These are phyloP conservation scores for Ogataea pignaliae DNA, from an alignment of 805 yeast species.

Conservation along the genomic window DNA sequence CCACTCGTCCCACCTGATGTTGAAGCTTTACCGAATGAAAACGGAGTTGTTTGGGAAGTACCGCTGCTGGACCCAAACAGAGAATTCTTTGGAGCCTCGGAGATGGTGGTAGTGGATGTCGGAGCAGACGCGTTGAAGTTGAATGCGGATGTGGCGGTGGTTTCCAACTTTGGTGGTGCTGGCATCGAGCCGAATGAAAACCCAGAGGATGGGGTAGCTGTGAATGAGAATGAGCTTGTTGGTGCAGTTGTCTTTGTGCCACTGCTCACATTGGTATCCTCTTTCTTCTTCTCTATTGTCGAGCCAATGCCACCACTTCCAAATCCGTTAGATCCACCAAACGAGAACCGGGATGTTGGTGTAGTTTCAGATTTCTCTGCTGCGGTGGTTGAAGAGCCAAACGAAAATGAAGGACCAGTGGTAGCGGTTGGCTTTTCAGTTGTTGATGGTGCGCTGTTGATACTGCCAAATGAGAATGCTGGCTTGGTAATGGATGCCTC, in stretches of 20 bases:
- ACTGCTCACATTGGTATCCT: no score
- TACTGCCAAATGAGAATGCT: slow-evolving; percentile 20
- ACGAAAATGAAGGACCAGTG: slow-evolving; percentile 1
- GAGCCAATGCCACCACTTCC: slow-evolving; percentile 5
- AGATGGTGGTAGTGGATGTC: slow-evolving; percentile 5
- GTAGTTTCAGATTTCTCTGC: no score
- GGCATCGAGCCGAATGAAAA: slow-evolving; percentile 1
- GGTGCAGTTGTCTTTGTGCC: not conserved
- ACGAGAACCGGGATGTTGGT: no score
- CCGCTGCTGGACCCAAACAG: no score
- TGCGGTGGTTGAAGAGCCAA: no score
- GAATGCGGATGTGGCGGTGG: slow-evolving; percentile 5
- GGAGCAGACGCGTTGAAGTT: slow-evolving; percentile 24
- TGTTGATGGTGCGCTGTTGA: slow-evolving; percentile 1
- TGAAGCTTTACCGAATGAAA: no score
- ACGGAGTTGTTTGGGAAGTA: no score
- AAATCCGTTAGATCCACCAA: not conserved
- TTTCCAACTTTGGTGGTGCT: no score
- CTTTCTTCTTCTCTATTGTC: not conserved
- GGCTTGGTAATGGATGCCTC: not conserved
- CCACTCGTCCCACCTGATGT: slow-evolving; percentile 1
- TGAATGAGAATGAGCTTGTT: slow-evolving; percentile 15
- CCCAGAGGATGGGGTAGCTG: slow-evolving; percentile 7
- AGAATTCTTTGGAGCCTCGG: no score
- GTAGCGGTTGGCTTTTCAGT: slow-evolving; percentile 6